Evolutionary conservation across 2,329 filamentous ascomycete species (phyloP), one percentile per base, ranked within the genome.

Genomic region (Neofusicoccum sp.): DNA sequence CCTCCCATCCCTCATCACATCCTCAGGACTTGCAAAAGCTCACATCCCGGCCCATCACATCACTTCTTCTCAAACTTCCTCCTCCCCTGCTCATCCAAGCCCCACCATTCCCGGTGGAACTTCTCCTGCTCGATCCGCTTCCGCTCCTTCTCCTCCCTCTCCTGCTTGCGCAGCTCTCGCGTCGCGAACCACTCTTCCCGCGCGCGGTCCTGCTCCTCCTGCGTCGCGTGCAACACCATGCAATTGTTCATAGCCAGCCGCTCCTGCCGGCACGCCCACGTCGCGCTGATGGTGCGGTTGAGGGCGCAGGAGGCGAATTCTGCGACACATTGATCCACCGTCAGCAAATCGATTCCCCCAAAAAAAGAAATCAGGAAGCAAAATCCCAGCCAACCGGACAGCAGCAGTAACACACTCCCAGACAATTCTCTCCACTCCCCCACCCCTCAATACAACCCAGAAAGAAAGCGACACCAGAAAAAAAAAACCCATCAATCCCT

Each of bases 241-340:
- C 95, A 99, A 63, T 80, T 82, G 78, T 99, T 99, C 95, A 99
- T 99, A 36, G 83, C 82, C 64, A 88, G 86, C 69, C 92, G 89
- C 71, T 93, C 84, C 51, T 83, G 78, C 58, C 91, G 88, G 80
- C 95, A 99, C 58, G 87, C 84, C 81, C 95, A 97, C 11, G 92
- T 89, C 62, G 95, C 89, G 61, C 88, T 92, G 68, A 98, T 85
- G 5, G 93, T 98, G 65, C 91, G 89, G 71, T 89, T 88, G 53
- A 88, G 83, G 58, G 93, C 93, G 82, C 95, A 99, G 66, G 89
- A 87, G 61, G 95, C 95, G 74, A 99, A 99, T 63, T 89, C 93
- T 97, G 62, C 62, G 16, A 41, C 16, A 51, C 11, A 14, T n/a
- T n/a, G n/a, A n/a, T n/a, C n/a, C n/a, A n/a, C n/a, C n/a, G n/a